A percentile compares a stretch with the other conserved stretches of the same genome.
Evolutionary conservation across 495 filamentous ascomycete species (phyloP).

Genomic region (Chaetomium tenue): DNA sequence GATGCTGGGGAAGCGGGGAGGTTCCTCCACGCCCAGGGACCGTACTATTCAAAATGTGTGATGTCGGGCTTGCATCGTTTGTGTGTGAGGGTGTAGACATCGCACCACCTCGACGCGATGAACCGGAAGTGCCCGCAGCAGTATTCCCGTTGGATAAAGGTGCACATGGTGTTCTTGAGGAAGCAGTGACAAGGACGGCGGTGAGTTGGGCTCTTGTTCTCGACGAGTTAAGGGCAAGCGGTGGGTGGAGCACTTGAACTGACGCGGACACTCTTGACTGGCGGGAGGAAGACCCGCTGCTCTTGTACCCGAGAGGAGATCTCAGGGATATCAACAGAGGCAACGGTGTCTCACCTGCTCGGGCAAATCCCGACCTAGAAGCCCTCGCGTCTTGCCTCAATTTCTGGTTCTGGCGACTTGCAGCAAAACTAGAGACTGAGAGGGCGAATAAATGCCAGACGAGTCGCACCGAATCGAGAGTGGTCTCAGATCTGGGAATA

Average conservation of each 20-base stretch:
- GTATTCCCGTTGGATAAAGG: conserved; percentile 29
- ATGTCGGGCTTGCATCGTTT: conserved; percentile 31
- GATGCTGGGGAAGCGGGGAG: not conserved
- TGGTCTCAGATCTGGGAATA: conserved; percentile 1
- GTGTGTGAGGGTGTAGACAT: conserved; percentile 26
- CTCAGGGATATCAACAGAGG: not conserved
- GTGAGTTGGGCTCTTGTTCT: not conserved
- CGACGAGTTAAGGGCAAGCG: not conserved
- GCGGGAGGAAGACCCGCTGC: not conserved
- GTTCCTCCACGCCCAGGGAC: not conserved
- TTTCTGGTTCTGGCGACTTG: conserved; percentile 14
- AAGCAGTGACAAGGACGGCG: not conserved
- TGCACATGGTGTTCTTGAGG: conserved; percentile 15
- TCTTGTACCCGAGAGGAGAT: conserved; percentile 12
- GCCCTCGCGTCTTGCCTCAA: not conserved
- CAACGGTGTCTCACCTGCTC: not conserved
- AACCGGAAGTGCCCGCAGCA: conserved; percentile 32
- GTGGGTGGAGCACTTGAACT: not conserved
- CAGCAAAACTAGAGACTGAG: not conserved
- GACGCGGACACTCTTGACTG: not conserved
- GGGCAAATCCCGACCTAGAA: not conserved
- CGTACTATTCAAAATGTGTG: conserved; percentile 28
- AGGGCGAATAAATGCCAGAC: not conserved
- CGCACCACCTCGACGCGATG: conserved; percentile 33
- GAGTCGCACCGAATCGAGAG: not conserved